Evolutionary conservation across 495 filamentous ascomycete genomes (phyloP), one percentile per base, ranked within the genome.

Genomic region (Lasiosphaeria miniovina): DNA sequence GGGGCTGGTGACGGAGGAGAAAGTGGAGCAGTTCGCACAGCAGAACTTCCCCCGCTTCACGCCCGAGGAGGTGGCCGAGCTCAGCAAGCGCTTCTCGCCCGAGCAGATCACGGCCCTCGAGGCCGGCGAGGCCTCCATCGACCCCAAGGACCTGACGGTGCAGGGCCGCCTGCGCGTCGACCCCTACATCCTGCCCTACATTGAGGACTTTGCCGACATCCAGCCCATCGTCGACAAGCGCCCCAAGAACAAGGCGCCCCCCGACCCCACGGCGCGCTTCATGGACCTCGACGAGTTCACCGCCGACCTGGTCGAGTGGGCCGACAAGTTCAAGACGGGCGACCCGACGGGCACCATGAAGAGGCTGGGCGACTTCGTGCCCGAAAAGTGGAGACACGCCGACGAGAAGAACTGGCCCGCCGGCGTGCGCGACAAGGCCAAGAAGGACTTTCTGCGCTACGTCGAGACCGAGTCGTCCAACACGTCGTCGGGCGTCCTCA

Each of bases 31-130:
- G 55, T 80, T 71, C 66, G 70, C 82, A 58, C 57, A 74, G 56
- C 59, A 80, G 65, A 61, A 69, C 41, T 88, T 87, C 70, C 74
- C 82, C 60, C 67, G 77, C 5, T 97, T 95, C 76, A 86, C 86
- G 4, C 71, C 77, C 49, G 81, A 85, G 45, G 88, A 97, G 68
- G 82, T 86, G 65, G 80, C 77, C 14, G 64, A 73, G 14, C 80
- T 98, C 41, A 64, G 70, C 36, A 76, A 84, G 62, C 77, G 80
- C 58, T 98, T 96, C 79, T 88, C 89, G 6, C 81, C 87, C 12
- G 82, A 86, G 61, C 94, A 98, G 74, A 77, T 96, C 59, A 79
- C 78, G n/a, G 90, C 91, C 49, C 86, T 98, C 73, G 80, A 91
- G 74, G 91, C 89, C 54, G 94, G 88, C 60, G 94, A 98, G 74